Evolutionary conservation across 768 basidiomycete genomes (phyloP), one percentile per base, ranked within the genome.

Genomic region (Myochromella boudieri): DNA sequence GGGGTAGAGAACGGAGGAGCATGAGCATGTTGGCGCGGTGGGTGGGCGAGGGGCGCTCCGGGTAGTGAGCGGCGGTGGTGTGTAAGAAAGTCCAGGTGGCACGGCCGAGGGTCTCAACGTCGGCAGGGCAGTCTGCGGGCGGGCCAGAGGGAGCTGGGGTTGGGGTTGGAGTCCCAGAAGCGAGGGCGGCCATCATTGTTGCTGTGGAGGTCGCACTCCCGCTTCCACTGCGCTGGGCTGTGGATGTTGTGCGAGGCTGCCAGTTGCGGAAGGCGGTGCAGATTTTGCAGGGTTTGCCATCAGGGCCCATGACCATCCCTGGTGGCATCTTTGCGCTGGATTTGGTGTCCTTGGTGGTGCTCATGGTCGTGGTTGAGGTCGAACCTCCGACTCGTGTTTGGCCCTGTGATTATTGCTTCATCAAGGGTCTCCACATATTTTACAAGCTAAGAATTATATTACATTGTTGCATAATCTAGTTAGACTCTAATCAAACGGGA

Each of bases 41-140:
- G 5, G 71, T 69, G 1, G 82, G 74, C 0, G 85, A 81, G 1
- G 95, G 91, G 12, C 70, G 67, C n/a, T 85, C 81, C 21, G 95
- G 94, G 68, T 94, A 98, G 67, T 97, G 97, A 17, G 95, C 92
- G 0, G 94, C 95, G 4, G 95, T 87, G 7, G 93, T 85, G 60
- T 97, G 95, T 25, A 98, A 75, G 77, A 98, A 98, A 12, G 93
- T 87, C 95, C 95, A 97, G 1, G 95, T 95, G 36, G 95, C 87
- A 39, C 84, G 82, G 2, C 95, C 95, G 39, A 98, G 84, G 48
- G 82, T 76, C 60, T 94, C 91, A 36, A 85, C 85, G 65, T 97
- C 95, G 0, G 94, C 85, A 10, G 95, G 95, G 61, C 95, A 98
- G 46, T 88, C 74, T 4, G 71, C 68, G 1, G 80, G 79, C 17